A percentile compares a stretch with the other conserved stretches of the same genome.
Conservation (phyloP, 2,329 filamentous ascomycete species). For the Ciborinia camelliae region DNA sequence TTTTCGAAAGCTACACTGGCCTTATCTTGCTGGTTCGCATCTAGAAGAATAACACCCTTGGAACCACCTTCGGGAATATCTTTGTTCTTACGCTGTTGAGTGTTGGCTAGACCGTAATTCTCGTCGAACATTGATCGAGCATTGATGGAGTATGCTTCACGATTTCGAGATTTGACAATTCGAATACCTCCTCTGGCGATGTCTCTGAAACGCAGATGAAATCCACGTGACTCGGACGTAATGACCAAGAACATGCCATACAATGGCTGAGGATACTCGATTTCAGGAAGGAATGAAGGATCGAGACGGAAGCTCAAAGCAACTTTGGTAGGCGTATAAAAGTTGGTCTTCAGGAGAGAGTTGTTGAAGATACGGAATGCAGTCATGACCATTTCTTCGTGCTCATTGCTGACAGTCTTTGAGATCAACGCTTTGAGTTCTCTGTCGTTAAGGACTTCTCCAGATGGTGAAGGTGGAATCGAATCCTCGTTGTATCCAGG, state of each 20-base stretch:
- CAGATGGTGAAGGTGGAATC: conserved; percentile 53
- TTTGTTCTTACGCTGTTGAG: conserved; percentile 99
- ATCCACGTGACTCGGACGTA: conserved; percentile 92
- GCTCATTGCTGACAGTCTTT: conserved; percentile 81
- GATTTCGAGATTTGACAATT: conserved; percentile 96
- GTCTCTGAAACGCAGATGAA: conserved; percentile 95
- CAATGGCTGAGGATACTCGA: conserved; percentile 89
- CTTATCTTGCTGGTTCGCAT: conserved; percentile 92
- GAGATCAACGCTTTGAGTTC: conserved; percentile 74
- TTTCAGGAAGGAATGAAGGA: conserved; percentile 79
- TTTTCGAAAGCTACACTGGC: conserved; percentile 93
- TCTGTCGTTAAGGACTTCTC: conserved; percentile 70
- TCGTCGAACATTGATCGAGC: conserved; percentile 95
- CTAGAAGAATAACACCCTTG: conserved; percentile 94
- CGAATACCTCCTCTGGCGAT: conserved; percentile 96
- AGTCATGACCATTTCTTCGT: conserved; percentile 97
- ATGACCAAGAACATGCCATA: conserved; percentile 99
- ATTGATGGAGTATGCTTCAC: conserved; percentile 95
- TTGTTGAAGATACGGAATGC: conserved; percentile 96
- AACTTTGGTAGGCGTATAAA: conserved; percentile 92
- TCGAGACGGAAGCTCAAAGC: conserved; percentile 94
- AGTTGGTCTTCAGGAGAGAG: conserved; percentile 92
- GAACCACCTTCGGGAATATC: conserved; percentile 98
- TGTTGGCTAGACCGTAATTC: conserved; percentile 97
- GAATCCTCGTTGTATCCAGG: conserved; percentile 50